Conservation (phyloP, 1,139 yeast species). For the Hyphopichia khmerensis region DNA sequence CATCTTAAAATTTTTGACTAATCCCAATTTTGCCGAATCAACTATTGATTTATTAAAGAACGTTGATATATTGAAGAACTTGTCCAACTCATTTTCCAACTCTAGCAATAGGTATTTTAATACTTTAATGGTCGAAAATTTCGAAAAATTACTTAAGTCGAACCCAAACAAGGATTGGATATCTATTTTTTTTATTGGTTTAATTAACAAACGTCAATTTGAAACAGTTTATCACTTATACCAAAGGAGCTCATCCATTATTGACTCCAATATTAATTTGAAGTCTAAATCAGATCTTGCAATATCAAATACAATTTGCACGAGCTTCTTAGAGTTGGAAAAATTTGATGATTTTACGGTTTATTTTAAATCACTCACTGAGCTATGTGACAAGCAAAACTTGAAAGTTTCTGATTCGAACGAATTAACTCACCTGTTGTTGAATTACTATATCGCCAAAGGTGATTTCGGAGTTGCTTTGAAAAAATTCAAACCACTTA, state of each 20-base stretch:
- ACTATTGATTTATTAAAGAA: conserved; percentile 3
- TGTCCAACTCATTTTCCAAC: conserved; percentile 11
- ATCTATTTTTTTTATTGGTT: conserved; percentile 15
- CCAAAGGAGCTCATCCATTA: conserved; percentile 5
- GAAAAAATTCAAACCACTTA: conserved; percentile 14
- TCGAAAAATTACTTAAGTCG: conserved; percentile 10
- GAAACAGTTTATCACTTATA: conserved; percentile 9
- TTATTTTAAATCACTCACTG: conserved; percentile 11
- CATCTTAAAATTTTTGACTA: conserved; percentile 16
- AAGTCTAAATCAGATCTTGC: conserved; percentile 7
- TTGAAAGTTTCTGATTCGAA: conserved; percentile 11
- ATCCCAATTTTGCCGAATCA: neutral
- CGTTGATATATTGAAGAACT: conserved; percentile 9
- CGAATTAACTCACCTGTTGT: conserved; percentile 19
- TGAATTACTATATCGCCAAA: conserved; percentile 20
- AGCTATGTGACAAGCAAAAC: conserved; percentile 5
- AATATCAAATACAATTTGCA: conserved; percentile 11
- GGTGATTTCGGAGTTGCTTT: conserved; percentile 16
- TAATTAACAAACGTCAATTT: conserved; percentile 11
- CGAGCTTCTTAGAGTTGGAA: conserved; percentile 13
- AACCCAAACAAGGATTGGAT: conserved; percentile 18
- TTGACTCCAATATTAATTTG: neutral
- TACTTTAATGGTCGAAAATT: conserved; percentile 11
- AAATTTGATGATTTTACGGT: conserved; percentile 14
- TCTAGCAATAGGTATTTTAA: conserved; percentile 23